A percentile compares a stretch with the other conserved stretches of the same genome.
Evolutionary conservation across 2,329 filamentous ascomycete species (phyloP).

Genomic region (Pyrenochaeta sp.): DNA sequence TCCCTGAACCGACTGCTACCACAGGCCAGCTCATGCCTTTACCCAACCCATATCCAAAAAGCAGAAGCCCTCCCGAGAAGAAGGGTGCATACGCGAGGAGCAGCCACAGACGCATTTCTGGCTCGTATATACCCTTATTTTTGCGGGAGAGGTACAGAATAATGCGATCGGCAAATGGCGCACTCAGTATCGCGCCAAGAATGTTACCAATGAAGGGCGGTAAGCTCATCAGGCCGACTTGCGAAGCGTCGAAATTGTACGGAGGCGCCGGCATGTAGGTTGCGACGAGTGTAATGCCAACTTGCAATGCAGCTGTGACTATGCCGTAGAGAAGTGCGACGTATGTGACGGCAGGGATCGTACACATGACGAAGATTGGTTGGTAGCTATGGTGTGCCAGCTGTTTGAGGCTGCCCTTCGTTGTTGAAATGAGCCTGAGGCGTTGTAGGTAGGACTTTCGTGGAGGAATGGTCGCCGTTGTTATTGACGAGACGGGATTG

Average conservation of each 20-base stretch:
- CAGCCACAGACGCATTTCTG: conserved; percentile 33
- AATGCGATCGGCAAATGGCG: background rate
- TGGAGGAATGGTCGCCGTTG: too few relatives aligned
- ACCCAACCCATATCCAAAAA: conserved; percentile 15
- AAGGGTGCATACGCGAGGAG: conserved; percentile 12
- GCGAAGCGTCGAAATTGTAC: background rate
- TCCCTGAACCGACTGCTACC: conserved; percentile 15
- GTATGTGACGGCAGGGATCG: conserved; percentile 52
- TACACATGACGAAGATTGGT: conserved; percentile 48
- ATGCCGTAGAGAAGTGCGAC: conserved; percentile 43
- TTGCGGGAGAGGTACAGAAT: background rate
- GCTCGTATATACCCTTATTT: background rate
- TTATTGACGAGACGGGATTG: too few relatives aligned
- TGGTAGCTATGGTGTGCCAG: conserved; percentile 47
- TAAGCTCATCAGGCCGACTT: background rate
- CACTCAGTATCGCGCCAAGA: background rate
- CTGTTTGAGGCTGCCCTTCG: background rate
- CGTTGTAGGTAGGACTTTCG: too few relatives aligned
- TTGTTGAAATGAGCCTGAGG: too few relatives aligned
- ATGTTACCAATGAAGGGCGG: background rate
- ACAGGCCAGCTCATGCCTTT: conserved; percentile 12
- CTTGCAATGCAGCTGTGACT: background rate
- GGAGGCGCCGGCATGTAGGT: background rate
- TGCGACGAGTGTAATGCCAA: background rate
- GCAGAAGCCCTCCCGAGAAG: conserved; percentile 13